phyloP scores from a whole-genome alignment of 2,329 filamentous ascomycete genomes.

The Aspergillus sp. region DNA sequence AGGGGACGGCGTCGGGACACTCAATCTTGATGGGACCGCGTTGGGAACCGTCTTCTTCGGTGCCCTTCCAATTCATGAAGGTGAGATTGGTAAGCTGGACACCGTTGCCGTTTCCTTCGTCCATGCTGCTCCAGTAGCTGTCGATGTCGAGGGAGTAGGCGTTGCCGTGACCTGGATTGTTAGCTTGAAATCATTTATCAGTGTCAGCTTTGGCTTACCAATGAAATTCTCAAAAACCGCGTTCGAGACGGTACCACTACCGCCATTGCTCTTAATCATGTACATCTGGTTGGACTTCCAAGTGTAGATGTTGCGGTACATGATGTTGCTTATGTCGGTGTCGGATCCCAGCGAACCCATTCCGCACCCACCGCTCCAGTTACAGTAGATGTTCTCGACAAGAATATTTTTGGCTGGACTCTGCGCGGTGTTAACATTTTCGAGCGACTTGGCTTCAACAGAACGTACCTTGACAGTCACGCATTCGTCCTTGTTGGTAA shows the following conservation, averaged over 20 bases:
- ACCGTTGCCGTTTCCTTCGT: constrained; percentile 40
- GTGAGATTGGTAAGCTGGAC: constrained; percentile 49
- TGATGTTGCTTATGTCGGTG: constrained; percentile 46
- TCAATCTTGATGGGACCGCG: constrained; percentile 50
- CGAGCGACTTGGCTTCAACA: background rate
- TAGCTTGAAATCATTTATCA: background rate
- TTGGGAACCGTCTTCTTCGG: constrained; percentile 39
- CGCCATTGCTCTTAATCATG: constrained; percentile 57
- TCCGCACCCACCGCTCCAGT: constrained; percentile 54
- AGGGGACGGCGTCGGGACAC: constrained; percentile 47
- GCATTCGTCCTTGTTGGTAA: constrained; percentile 58
- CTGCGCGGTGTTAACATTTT: constrained; percentile 14
- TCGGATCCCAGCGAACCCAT: constrained; percentile 50
- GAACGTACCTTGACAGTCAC: constrained; percentile 47
- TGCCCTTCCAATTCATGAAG: constrained; percentile 52
- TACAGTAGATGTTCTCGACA: constrained; percentile 57
- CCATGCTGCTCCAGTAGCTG: constrained; percentile 46
- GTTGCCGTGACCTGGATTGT: constrained; percentile 46
- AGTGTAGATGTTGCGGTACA: constrained; percentile 54
- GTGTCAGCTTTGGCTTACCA: constrained; percentile 9
- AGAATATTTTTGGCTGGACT: constrained; percentile 48
- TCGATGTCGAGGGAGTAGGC: constrained; percentile 54
- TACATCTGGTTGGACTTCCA: constrained; percentile 56
- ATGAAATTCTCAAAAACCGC: constrained; percentile 52
- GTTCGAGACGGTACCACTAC: constrained; percentile 47